Conservation (phyloP, 805 yeast genomes). For the Schwanniomyces yamadae region DNA sequence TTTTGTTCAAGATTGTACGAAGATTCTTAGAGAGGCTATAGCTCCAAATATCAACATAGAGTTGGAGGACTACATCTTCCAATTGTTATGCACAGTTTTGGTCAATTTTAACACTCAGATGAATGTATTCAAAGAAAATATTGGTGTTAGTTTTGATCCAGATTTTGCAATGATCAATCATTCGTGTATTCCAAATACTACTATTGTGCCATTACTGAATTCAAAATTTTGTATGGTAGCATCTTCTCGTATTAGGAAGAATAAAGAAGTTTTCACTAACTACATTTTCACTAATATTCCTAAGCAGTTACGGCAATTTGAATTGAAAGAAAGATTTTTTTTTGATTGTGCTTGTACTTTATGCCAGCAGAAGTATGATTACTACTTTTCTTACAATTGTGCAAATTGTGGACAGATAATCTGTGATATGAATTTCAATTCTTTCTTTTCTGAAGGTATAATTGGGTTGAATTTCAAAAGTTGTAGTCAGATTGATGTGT, state of each 20-base stretch:
- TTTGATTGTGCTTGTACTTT: slow-evolving; percentile 32
- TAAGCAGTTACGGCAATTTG: slow-evolving; percentile 20
- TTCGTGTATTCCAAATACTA: slow-evolving; percentile 19
- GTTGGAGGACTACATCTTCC: slow-evolving; percentile 2
- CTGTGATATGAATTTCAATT: slow-evolving; percentile 2
- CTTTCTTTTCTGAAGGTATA: slow-evolving; percentile 1
- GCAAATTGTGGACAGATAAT: slow-evolving; percentile 14
- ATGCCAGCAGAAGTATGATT: slow-evolving; percentile 24
- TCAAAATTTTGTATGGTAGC: slow-evolving; percentile 15
- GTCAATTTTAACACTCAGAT: slow-evolving; percentile 29
- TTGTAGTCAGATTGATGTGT: background rate
- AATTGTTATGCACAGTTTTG: slow-evolving; percentile 13
- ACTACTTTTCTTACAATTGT: slow-evolving; percentile 25
- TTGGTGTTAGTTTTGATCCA: slow-evolving; percentile 34
- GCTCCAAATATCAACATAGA: slow-evolving; percentile 3
- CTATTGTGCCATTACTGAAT: slow-evolving; percentile 18
- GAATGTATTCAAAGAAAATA: slow-evolving; percentile 22
- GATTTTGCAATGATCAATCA: slow-evolving; percentile 6
- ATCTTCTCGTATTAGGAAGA: slow-evolving; percentile 14
- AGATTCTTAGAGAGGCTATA: background rate
- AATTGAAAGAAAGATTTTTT: slow-evolving; percentile 24
- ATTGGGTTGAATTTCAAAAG: background rate
- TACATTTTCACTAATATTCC: slow-evolving; percentile 29
- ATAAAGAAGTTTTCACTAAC: slow-evolving; percentile 28
- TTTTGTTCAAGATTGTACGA: background rate